These are phyloP conservation scores for Beauveria brongniartii DNA, from an alignment of 2,329 filamentous ascomycete species.

Conservation along the genomic window DNA sequence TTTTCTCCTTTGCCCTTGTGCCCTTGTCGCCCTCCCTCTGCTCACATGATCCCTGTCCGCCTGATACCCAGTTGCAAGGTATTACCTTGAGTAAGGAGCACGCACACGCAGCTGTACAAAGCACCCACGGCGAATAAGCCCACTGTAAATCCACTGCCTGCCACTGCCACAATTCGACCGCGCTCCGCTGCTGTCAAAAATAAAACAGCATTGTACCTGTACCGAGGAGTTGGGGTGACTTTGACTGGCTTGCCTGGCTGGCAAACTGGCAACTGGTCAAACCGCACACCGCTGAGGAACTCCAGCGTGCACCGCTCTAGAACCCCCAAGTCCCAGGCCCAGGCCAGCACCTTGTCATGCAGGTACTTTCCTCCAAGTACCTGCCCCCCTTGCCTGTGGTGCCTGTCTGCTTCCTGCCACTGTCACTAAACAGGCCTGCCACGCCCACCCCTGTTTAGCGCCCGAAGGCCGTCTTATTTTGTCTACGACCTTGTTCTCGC, in stretches of 20 bases:
- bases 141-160: neutral
- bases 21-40: neutral
- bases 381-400: neutral
- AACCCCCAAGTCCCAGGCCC: too few species aligned
- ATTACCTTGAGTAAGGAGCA: too few species aligned
- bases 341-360: neutral
- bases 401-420: neutral
- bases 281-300: too few species aligned
- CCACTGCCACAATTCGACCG: neutral
- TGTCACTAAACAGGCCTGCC: neutral
- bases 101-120: neutral
- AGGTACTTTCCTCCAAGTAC: neutral
- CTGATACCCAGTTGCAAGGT: neutral
- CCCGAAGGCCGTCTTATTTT: neutral
- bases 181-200: neutral
- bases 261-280: too few species aligned
- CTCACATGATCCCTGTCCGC: neutral
- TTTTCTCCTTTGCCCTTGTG: too few species aligned
- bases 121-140: neutral
- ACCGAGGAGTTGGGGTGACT: too few species aligned
- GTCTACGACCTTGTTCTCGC: neutral
- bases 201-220: neutral
- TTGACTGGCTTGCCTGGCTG: too few species aligned
- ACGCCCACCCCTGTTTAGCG: constrained; percentile 3
- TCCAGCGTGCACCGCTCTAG: too few species aligned